Conservation (phyloP, 1,139 yeast species). For the Geotrichum restrictum region DNA sequence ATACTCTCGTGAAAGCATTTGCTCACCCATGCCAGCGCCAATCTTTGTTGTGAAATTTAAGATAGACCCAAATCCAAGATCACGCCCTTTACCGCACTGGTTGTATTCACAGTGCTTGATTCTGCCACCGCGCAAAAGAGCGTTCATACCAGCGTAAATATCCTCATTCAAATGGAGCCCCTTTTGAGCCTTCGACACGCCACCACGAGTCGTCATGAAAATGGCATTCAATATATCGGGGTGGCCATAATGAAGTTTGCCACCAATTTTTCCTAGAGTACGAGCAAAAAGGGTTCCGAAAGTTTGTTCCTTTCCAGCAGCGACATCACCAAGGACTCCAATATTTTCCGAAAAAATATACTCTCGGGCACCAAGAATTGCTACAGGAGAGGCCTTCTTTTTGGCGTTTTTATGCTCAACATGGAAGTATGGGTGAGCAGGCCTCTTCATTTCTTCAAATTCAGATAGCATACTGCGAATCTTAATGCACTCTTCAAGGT, state of each 20-base stretch:
- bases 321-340: conserved; percentile 84
- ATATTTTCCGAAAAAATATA: conserved; percentile 81
- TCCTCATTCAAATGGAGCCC: conserved; percentile 86
- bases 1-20: conserved; percentile 76
- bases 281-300: conserved; percentile 88
- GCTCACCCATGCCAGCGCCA: conserved; percentile 97
- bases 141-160: conserved; percentile 88
- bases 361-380: conserved; percentile 84
- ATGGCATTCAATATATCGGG: conserved; percentile 83
- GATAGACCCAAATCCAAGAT: conserved; percentile 80
- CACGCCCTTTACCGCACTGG: conserved; percentile 92
- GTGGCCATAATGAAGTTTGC: conserved; percentile 86
- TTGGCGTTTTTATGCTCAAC: conserved; percentile 33
- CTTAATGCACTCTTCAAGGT: conserved; percentile 78
- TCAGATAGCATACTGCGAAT: conserved; percentile 74
- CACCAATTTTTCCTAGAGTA: conserved; percentile 80
- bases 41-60: conserved; percentile 81
- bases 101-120: conserved; percentile 84
- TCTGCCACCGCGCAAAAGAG: conserved; percentile 73
- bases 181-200: conserved; percentile 82
- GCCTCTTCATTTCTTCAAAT: conserved; percentile 57
- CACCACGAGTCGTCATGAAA: conserved; percentile 88
- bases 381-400: conserved; percentile 52
- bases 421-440: conserved; percentile 29
- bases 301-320: conserved; percentile 91